Conservation (phyloP, 768 basidiomycete species). For the Tricholoma terreum region DNA sequence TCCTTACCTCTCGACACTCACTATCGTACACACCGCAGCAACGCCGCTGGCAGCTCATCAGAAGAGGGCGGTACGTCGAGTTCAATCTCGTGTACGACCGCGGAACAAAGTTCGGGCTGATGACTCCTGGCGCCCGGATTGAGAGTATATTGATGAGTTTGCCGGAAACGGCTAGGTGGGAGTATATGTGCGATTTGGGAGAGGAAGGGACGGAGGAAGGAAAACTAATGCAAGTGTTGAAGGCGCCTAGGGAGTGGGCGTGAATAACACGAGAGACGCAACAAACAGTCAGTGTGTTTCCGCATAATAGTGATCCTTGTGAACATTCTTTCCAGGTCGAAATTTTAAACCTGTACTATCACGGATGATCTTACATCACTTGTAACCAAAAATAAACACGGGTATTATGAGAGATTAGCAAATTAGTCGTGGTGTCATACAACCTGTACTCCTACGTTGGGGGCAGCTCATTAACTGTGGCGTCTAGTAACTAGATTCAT, state of each 20-base stretch:
- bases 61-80: conserved; percentile 92
- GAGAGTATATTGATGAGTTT: conserved; percentile 91
- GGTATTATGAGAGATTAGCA: too few species aligned
- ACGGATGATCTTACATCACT: too few species aligned
- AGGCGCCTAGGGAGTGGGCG: conserved; percentile 64
- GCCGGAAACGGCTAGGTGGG: conserved; percentile 86
- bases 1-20: conserved; percentile 57
- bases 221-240: conserved; percentile 57
- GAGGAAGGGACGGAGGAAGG: conserved; percentile 65
- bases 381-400: too few species aligned
- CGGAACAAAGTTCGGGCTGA: conserved; percentile 84
- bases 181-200: conserved; percentile 81
- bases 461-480: too few species aligned
- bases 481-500: too few species aligned
- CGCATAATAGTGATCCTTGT: not conserved
- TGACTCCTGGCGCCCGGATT: conserved; percentile 81
- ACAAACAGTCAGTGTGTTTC: not conserved
- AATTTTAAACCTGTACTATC: too few species aligned
- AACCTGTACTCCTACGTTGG: too few species aligned
- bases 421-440: too few species aligned
- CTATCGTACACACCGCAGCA: conserved; percentile 61
- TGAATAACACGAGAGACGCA: conserved; percentile 5
- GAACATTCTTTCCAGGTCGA: not conserved
- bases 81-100: conserved; percentile 88
- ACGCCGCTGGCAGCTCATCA: conserved; percentile 89